These are phyloP conservation scores for Neurospora hispaniola DNA, from an alignment of 495 filamentous ascomycete species.

Conservation along the genomic window DNA sequence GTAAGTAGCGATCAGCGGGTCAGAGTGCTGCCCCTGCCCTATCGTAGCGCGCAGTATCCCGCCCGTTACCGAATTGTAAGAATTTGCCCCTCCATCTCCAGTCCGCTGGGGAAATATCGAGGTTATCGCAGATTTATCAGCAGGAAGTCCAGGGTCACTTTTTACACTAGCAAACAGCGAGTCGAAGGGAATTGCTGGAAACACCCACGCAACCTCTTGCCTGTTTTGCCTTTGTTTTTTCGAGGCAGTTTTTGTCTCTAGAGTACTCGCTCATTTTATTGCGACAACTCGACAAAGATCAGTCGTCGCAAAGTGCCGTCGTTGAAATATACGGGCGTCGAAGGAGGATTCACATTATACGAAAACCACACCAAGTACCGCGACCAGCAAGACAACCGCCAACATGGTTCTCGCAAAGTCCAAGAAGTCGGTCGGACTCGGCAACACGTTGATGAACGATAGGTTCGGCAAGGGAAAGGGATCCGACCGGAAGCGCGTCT, in stretches of 20 bases:
- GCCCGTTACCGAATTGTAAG: conserved; percentile 1
- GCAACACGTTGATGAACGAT: conserved; percentile 77
- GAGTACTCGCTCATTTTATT: neutral
- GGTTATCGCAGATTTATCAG: neutral
- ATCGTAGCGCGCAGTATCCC: conserved; percentile 14
- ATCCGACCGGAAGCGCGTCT: conserved; percentile 48
- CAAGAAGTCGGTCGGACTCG: conserved; percentile 87
- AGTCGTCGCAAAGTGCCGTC: neutral
- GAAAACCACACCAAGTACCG: neutral
- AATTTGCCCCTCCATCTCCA: conserved; percentile 29
- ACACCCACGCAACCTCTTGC: neutral
- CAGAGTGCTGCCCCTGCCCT: neutral
- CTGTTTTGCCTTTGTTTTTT: neutral
- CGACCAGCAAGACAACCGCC: neutral
- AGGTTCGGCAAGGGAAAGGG: conserved; percentile 85
- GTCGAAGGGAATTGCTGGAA: neutral
- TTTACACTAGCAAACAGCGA: neutral
- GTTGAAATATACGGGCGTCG: neutral
- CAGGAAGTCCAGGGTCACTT: neutral
- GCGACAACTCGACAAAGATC: neutral
- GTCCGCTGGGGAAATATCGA: neutral
- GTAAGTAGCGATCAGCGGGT: conserved; percentile 2
- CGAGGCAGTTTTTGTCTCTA: too few species aligned
- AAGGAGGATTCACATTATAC: neutral
- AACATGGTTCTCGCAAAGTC: conserved; percentile 90